Base-by-base conservation (phyloP, 2,329 filamentous ascomycete species). In the Aspergillus aculeatus region DNA sequence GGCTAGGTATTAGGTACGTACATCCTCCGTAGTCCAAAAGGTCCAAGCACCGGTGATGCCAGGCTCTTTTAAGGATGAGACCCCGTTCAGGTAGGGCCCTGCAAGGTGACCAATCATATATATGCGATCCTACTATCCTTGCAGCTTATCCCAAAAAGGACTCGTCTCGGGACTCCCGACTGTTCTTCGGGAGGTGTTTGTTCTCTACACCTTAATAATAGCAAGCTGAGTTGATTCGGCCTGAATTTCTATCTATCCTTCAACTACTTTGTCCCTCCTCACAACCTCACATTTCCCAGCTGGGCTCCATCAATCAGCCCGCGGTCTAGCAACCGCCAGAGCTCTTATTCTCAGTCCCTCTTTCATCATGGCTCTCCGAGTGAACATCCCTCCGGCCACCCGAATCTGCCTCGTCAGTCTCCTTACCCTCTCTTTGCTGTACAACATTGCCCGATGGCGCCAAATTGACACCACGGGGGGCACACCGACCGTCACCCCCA, bases 301-400 rank as follows among this genome's bases (percentile, higher is more conserved):
- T 60, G 61, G 64, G 59, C 53, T 61, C 59, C 47, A n/a, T 53
- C 62, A 26, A 57, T 2, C 56, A 66, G 64, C 66, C 60, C 58
- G 67, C 64, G 64, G 65, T 57, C 65, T 35, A 59, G 60, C 64
- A 67, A 62, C 65, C 63, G 67, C 62, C 63, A 64, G 56, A 59
- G 57, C 60, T 56, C 56, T 47, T 29, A 23, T 29, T 19, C 6
- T 19, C 38, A 44, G 5, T 19, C n/a, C 6, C 50, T 56, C 47
- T 35, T 52, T 73, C 89, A 70, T 64, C 47, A 86, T 96, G 92
- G 84, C 90, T 70, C 84, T 88, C 56, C 89, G 94, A 81, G 84
- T 97, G 79, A 97, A 96, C 73, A 89, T 98, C 64, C 95, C 95
- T 61, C 94, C 95, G 31, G 86, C 96, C 67, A 98, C 95, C 51